A percentile compares a stretch with the other conserved stretches of the same genome.
Conservation (phyloP, 2,329 filamentous ascomycete species). For the Trichoderma citrinoviride region DNA sequence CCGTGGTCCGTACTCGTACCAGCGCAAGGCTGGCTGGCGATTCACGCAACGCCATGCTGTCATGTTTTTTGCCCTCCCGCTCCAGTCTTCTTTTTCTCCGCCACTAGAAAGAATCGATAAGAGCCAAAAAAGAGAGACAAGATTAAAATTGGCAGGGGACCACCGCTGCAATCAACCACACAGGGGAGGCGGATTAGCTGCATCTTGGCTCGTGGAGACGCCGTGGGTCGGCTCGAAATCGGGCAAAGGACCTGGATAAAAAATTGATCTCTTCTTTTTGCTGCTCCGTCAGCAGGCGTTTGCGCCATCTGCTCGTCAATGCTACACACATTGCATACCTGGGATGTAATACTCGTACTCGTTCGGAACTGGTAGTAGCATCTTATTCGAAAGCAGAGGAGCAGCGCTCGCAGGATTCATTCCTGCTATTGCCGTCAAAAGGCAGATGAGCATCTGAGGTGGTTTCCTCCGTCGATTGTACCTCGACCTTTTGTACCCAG, state of each 20-base stretch:
- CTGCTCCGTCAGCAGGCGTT: slow-evolving; percentile 1
- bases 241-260: background rate
- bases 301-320: slow-evolving; percentile 6
- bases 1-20: background rate
- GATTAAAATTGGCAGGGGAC: slow-evolving; percentile 17
- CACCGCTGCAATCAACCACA: slow-evolving; percentile 5
- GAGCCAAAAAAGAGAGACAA: slow-evolving; percentile 7
- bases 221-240: slow-evolving; percentile 13
- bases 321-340: background rate
- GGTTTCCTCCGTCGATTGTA: too few species aligned
- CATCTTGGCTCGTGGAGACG: slow-evolving; percentile 17
- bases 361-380: too few species aligned
- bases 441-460: too few species aligned
- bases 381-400: too few species aligned
- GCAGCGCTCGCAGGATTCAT: too few species aligned
- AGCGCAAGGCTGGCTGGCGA: background rate
- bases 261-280: background rate
- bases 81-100: background rate
- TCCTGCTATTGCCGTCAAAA: too few species aligned
- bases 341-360: background rate
- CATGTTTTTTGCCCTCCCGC: background rate
- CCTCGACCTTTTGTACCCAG: background rate
- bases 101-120: slow-evolving; percentile 3
- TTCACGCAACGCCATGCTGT: slow-evolving; percentile 4
- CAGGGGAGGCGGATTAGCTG: slow-evolving; percentile 14